Percentiles rank a stretch among this genome's conserved stretches.
Evolutionary conservation across 345 rosid genomes (phyloP).

Genomic region (Aquilaria sinensis): DNA sequence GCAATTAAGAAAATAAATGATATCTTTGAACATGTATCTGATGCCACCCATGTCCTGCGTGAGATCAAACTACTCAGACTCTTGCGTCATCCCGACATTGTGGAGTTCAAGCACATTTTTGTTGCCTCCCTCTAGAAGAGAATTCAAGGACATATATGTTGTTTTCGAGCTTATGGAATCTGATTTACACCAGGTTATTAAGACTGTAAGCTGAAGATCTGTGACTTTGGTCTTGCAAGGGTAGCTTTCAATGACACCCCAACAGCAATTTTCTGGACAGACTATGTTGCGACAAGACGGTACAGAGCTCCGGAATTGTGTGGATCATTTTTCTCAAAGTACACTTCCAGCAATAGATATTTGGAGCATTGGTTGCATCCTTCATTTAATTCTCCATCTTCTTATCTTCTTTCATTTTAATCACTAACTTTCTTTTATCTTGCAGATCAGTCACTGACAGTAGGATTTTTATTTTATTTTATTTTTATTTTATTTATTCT

Average conservation of each 20-base stretch:
- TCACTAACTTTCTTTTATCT: too few species aligned
- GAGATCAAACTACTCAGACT: constrained; percentile 88
- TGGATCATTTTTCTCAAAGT: constrained; percentile 97
- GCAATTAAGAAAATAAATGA: constrained; percentile 91
- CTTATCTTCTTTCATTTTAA: too few species aligned
- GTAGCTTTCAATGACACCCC: constrained; percentile 91
- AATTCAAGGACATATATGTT: constrained; percentile 80
- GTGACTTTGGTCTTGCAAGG: constrained; percentile 94
- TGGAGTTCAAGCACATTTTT: constrained; percentile 90
- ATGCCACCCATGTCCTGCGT: constrained; percentile 86
- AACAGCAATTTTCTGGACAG: constrained; percentile 95
- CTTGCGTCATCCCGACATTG: constrained; percentile 86
- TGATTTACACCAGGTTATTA: constrained; percentile 88
- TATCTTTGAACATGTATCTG: constrained; percentile 88
- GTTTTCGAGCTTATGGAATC: constrained; percentile 94
- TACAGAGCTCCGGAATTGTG: constrained; percentile 95
- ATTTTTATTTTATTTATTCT: too few species aligned
- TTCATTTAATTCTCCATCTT: too few species aligned
- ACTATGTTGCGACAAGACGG: constrained; percentile 97
- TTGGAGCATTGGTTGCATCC: too few species aligned
- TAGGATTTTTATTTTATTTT: too few species aligned
- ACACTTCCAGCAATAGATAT: too few species aligned
- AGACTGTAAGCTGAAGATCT: constrained; percentile 92
- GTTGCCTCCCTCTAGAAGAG: constrained; percentile 86
- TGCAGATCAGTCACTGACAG: too few species aligned